Conservation (phyloP, 352 stramenopile species). For the Globisporangium sylvaticum region DNA sequence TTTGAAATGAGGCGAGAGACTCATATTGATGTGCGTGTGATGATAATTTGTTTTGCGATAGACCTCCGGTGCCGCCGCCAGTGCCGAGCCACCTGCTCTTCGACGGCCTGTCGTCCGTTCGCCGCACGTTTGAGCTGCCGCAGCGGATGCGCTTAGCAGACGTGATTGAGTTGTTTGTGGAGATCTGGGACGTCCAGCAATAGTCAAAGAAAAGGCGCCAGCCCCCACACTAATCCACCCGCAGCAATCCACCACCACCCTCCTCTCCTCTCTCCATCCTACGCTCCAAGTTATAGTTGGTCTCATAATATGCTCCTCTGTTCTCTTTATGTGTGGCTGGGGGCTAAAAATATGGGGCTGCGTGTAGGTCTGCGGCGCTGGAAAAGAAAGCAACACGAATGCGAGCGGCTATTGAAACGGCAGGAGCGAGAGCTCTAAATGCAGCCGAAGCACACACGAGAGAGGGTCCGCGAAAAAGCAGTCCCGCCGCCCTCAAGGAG, state of each 20-base stretch:
- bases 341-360: slow-evolving; percentile 10
- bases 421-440: not conserved
- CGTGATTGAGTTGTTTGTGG: slow-evolving; percentile 83
- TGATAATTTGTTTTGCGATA: slow-evolving; percentile 19
- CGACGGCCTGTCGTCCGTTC: slow-evolving; percentile 80
- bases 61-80: slow-evolving; percentile 55
- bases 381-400: slow-evolving; percentile 11
- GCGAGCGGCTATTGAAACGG: slow-evolving; percentile 7
- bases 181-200: slow-evolving; percentile 89
- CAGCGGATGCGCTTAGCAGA: slow-evolving; percentile 82
- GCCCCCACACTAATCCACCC: slow-evolving; percentile 9
- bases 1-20: slow-evolving; percentile 9
- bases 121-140: slow-evolving; percentile 82
- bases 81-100: slow-evolving; percentile 78
- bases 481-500: not conserved
- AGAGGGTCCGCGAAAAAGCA: not conserved
- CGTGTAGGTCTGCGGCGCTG: not conserved
- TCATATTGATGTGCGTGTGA: not conserved
- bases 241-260: slow-evolving; percentile 1
- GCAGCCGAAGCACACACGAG: not conserved
- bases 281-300: not conserved
- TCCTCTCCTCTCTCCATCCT: not conserved
- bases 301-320: not conserved
- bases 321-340: not conserved
- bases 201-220: slow-evolving; percentile 12